phyloP scores from a whole-genome alignment of 768 basidiomycete species.

The Mycena maculata region DNA sequence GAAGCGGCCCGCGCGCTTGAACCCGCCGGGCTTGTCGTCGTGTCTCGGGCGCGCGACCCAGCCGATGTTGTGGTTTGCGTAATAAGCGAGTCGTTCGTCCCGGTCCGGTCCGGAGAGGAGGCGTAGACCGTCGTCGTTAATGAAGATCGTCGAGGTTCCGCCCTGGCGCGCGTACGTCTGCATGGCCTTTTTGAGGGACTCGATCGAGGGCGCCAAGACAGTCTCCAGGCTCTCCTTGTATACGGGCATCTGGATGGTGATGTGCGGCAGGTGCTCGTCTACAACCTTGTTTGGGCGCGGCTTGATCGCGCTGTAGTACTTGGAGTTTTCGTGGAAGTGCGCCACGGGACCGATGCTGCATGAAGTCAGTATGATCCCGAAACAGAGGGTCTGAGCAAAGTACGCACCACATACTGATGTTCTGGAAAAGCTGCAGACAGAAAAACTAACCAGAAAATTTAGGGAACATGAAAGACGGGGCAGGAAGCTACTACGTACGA shows the following conservation, averaged over 20 bases:
- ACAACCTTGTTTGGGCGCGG: conserved; percentile 60
- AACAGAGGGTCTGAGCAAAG: no score
- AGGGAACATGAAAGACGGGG: neutral
- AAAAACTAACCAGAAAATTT: conserved; percentile 68
- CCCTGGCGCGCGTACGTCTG: conserved; percentile 90
- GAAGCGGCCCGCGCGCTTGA: conserved; percentile 83
- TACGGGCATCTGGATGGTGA: conserved; percentile 87
- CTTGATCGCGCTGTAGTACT: conserved; percentile 78
- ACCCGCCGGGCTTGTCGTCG: conserved; percentile 62
- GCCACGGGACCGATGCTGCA: conserved; percentile 83
- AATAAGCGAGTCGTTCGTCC: conserved; percentile 74
- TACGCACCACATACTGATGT: conserved; percentile 72
- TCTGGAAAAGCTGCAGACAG: conserved; percentile 75
- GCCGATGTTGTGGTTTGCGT: conserved; percentile 77
- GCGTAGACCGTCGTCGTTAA: conserved; percentile 83
- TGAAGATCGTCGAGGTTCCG: conserved; percentile 78
- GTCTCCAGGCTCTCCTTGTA: conserved; percentile 83
- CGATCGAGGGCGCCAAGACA: conserved; percentile 79
- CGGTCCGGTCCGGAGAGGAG: conserved; percentile 67
- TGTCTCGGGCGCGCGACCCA: conserved; percentile 86
- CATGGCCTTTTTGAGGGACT: conserved; percentile 83
- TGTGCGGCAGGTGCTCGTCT: conserved; percentile 74
- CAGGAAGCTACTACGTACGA: conserved; percentile 55
- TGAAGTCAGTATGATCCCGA: conserved; percentile 57
- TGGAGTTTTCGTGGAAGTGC: conserved; percentile 81